A percentile compares a stretch with the other conserved stretches of the same genome.
Conservation (phyloP, 176 grass and related monocot species). For the Ananas comosus region DNA sequence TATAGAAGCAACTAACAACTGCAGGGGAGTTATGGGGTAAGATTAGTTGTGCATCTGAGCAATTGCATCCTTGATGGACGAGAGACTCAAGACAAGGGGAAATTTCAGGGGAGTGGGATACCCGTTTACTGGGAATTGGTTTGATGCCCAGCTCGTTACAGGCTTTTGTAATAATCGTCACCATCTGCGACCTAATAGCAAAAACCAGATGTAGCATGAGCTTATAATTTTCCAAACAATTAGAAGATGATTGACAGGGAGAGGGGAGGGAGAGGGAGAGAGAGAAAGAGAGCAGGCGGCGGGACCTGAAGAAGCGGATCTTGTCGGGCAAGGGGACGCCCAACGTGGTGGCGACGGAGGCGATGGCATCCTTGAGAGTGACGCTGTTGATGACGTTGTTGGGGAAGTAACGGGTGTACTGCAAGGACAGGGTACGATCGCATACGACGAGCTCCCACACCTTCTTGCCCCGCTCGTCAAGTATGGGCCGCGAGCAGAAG, state of each 20-base stretch:
- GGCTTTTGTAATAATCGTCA: conserved; percentile 78
- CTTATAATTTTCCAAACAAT: neutral
- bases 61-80: neutral
- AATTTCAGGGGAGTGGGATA: conserved; percentile 20
- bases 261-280: neutral
- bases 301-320: conserved; percentile 80
- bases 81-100: conserved; percentile 11
- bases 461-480: conserved; percentile 85
- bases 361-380: conserved; percentile 79
- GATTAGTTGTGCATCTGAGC: neutral
- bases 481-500: conserved; percentile 91
- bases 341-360: conserved; percentile 37
- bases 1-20: too few relatives aligned
- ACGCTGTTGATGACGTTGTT: conserved; percentile 97
- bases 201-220: neutral
- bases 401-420: conserved; percentile 95
- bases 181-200: conserved; percentile 63
- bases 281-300: neutral
- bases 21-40: too few relatives aligned
- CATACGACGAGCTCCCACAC: conserved; percentile 93
- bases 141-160: conserved; percentile 87
- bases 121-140: conserved; percentile 67
- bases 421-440: conserved; percentile 84
- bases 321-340: conserved; percentile 64
- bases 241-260: neutral